Conservation (phyloP, 164 flowering plant genomes). For the Cinnamomum micranthum region DNA sequence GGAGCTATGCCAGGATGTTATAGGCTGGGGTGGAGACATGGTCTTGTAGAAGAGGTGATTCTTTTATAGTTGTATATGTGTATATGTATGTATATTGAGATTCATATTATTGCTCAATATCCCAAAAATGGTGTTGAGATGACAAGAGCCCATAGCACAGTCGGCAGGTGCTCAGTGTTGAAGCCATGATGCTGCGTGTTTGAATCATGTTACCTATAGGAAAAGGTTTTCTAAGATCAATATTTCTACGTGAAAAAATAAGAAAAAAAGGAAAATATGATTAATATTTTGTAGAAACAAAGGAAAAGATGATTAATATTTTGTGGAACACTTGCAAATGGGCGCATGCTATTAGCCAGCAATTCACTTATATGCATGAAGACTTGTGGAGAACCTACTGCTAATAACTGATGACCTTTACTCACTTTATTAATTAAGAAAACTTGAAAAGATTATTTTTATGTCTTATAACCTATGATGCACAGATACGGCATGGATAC, state of each 20-base stretch:
- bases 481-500: no score
- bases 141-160: no score
- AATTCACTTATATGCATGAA: background rate
- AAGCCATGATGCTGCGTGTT: no score
- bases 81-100: background rate
- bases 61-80: background rate
- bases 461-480: background rate
- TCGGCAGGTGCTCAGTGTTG: no score
- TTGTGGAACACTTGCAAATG: background rate
- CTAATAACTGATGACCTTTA: background rate
- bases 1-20: constrained; percentile 99
- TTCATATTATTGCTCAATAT: background rate
- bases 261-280: no score
- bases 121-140: background rate
- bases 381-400: background rate
- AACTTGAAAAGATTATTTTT: background rate
- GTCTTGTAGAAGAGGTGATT: constrained; percentile 85
- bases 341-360: background rate
- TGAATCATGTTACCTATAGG: no score
- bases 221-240: no score
- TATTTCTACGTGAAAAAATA: no score
- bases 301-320: background rate
- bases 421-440: background rate
- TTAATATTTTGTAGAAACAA: no score
- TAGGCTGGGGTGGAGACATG: constrained; percentile 99